These are phyloP conservation scores for Ceratobasidium sp. DNA, from an alignment of 1,284 basidiomycete genomes.

Conservation along the genomic window DNA sequence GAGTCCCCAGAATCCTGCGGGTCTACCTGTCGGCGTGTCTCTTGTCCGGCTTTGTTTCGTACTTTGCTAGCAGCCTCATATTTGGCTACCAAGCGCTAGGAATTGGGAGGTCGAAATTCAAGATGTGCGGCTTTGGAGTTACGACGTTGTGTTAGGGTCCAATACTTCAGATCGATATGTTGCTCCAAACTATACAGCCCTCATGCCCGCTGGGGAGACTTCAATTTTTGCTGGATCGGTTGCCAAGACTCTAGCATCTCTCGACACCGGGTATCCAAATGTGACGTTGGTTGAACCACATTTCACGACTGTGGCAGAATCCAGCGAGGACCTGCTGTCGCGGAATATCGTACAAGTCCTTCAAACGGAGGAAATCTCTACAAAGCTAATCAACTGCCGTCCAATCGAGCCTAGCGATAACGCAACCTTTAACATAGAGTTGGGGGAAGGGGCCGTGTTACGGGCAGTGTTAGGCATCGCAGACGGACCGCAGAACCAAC, in stretches of 20 bases:
- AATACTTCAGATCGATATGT: slow-evolving; percentile 3
- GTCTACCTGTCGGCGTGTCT: background rate
- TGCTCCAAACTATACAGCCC: slow-evolving; percentile 15
- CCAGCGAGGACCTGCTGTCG: background rate
- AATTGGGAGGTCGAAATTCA: background rate
- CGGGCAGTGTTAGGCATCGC: background rate
- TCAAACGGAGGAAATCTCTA: background rate
- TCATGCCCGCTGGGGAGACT: background rate
- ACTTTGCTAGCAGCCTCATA: slow-evolving; percentile 17
- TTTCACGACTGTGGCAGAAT: background rate
- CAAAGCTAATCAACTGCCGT: slow-evolving; percentile 5
- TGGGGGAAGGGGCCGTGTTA: background rate
- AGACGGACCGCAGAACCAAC: background rate
- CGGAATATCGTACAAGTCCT: background rate
- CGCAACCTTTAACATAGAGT: background rate
- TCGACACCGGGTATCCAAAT: background rate
- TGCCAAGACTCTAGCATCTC: slow-evolving; percentile 5
- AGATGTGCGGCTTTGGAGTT: background rate
- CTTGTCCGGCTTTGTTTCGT: background rate
- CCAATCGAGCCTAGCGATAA: background rate
- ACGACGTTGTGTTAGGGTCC: background rate
- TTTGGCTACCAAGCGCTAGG: slow-evolving; percentile 2
- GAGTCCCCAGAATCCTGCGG: background rate
- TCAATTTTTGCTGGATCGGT: slow-evolving; percentile 1
- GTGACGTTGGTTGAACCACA: background rate